phyloP scores from a whole-genome alignment of 1,139 yeast species.

The Debaryomyces udenii region DNA sequence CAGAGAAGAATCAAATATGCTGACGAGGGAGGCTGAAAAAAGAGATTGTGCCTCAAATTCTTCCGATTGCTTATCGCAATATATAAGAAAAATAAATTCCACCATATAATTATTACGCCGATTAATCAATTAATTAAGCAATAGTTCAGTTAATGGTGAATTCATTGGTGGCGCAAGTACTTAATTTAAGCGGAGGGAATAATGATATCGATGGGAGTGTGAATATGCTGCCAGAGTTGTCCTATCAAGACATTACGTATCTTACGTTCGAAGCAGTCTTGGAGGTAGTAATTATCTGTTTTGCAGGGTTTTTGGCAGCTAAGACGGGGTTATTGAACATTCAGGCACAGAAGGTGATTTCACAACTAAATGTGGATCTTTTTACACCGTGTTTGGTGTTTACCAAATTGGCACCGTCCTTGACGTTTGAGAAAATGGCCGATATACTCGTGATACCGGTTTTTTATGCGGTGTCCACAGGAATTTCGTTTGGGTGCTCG shows the following conservation, averaged over 20 bases:
- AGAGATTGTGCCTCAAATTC: no score
- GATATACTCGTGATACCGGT: slow-evolving; percentile 76
- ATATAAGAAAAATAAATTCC: not conserved
- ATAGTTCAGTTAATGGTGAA: no score
- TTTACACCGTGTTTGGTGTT: slow-evolving; percentile 87
- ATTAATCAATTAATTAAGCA: no score
- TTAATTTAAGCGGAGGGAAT: no score
- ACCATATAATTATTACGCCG: not conserved
- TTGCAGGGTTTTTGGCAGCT: slow-evolving; percentile 74
- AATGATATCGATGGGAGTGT: no score
- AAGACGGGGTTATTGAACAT: slow-evolving; percentile 58
- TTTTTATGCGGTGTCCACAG: slow-evolving; percentile 67
- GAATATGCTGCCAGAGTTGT: slow-evolving; percentile 26
- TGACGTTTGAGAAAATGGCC: slow-evolving; percentile 64
- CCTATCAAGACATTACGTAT: slow-evolving; percentile 59
- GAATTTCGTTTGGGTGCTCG: slow-evolving; percentile 61
- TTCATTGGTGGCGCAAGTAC: no score
- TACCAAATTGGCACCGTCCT: slow-evolving; percentile 74
- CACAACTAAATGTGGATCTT: slow-evolving; percentile 72
- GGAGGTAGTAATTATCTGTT: slow-evolving; percentile 73
- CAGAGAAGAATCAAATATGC: no score
- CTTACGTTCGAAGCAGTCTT: slow-evolving; percentile 78
- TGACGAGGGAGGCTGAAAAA: no score
- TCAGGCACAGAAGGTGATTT: slow-evolving; percentile 65
- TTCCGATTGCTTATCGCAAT: not conserved